Percentiles rank a stretch among this genome's conserved stretches.
Conservation (phyloP, 2,329 filamentous ascomycete species). For the Ophiostoma sp. region DNA sequence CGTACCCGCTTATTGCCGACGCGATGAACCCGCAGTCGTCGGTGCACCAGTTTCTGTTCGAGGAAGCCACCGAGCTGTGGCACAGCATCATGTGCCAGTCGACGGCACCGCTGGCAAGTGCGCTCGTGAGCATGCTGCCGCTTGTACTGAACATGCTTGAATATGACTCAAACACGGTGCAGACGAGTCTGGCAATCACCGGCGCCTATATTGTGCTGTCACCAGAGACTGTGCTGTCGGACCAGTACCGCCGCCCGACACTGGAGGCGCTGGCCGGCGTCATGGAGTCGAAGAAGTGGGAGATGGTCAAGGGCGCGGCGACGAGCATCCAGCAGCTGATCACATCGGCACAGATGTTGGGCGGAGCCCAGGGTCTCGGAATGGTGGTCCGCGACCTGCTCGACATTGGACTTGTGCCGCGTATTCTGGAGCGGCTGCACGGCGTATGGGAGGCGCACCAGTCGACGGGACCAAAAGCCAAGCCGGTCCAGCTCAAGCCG, state of each 20-base stretch:
- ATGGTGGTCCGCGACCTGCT: conserved; percentile 62
- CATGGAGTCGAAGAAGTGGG: conserved; percentile 50
- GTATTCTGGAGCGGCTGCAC: conserved; percentile 60
- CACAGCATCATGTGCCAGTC: conserved; percentile 64
- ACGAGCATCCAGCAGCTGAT: conserved; percentile 61
- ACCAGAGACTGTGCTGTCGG: conserved; percentile 57
- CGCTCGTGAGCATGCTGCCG: conserved; percentile 59
- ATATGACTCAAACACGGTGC: conserved; percentile 58
- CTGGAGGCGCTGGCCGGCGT: conserved; percentile 46
- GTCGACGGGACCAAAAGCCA: conserved; percentile 70
- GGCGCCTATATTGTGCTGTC: conserved; percentile 67
- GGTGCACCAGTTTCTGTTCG: conserved; percentile 74
- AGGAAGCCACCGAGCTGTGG: conserved; percentile 91
- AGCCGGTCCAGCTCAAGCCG: conserved; percentile 59
- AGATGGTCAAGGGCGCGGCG: conserved; percentile 53
- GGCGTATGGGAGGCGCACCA: conserved; percentile 69
- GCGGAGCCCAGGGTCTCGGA: conserved; percentile 55
- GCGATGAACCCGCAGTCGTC: conserved; percentile 72
- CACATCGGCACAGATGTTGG: conserved; percentile 55
- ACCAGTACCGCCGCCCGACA: conserved; percentile 43
- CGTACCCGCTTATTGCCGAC: conserved; percentile 75
- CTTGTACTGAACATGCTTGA: conserved; percentile 61
- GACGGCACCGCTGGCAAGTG: conserved; percentile 53
- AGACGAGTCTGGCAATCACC: conserved; percentile 57
- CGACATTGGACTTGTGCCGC: conserved; percentile 55